These are phyloP conservation scores for Rauvolfia tetraphylla DNA, from an alignment of 257 asterid species.

Conservation along the genomic window DNA sequence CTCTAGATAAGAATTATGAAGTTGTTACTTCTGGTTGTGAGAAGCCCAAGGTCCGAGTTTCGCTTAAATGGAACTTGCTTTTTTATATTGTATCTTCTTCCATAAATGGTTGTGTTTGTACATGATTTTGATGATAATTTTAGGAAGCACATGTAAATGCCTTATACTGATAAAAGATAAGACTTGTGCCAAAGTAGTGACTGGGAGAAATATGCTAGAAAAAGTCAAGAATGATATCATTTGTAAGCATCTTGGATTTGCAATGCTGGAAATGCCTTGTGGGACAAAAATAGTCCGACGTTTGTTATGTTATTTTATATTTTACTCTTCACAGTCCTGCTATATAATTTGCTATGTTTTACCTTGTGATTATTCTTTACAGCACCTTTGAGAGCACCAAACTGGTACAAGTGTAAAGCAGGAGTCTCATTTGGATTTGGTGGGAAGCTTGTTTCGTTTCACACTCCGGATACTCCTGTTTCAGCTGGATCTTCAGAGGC, in stretches of 20 bases:
- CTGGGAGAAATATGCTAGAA: background rate
- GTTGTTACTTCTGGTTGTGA: background rate
- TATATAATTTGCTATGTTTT: constrained; percentile 10
- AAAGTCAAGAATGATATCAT: background rate
- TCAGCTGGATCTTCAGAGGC: constrained; percentile 76
- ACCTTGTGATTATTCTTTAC: constrained; percentile 28
- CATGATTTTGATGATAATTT: background rate
- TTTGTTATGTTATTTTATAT: background rate
- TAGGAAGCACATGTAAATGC: background rate
- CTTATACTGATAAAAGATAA: background rate
- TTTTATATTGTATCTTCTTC: background rate
- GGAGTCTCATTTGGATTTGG: constrained; percentile 99
- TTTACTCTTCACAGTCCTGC: background rate
- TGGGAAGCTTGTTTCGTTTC: constrained; percentile 91
- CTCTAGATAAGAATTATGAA: background rate
- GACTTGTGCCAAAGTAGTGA: background rate
- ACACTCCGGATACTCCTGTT: constrained; percentile 44
- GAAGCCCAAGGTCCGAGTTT: too few relatives aligned
- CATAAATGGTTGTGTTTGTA: background rate
- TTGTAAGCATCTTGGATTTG: background rate
- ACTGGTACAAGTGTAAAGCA: constrained; percentile 85
- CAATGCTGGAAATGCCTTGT: background rate
- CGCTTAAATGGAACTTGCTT: too few relatives aligned
- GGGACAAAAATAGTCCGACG: background rate
- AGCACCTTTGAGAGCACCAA: constrained; percentile 93